Percentiles rank a stretch among this genome's conserved stretches.
Evolutionary conservation across 371 early-diverging fungal species (phyloP).

Genomic region (Encephalitozoon intestinalis): DNA sequence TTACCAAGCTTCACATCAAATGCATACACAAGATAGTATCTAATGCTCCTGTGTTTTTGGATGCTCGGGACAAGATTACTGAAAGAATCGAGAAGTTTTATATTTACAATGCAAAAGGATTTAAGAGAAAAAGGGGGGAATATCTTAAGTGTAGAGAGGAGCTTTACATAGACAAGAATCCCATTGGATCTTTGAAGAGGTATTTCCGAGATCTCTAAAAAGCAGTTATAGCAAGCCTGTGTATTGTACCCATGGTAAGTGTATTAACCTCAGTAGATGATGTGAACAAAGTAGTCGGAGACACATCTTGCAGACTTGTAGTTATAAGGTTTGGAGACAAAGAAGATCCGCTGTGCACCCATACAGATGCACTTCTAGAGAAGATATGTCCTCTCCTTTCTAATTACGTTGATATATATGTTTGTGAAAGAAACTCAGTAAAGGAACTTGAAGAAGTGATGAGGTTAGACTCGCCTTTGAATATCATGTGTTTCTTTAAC

Average conservation of each 20-base stretch:
- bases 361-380: background rate
- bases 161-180: background rate
- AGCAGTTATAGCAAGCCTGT: background rate
- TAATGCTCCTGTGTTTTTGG: background rate
- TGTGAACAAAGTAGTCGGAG: background rate
- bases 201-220: background rate
- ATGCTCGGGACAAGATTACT: background rate
- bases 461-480: background rate
- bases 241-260: background rate
- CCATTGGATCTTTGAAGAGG: slow-evolving; percentile 2
- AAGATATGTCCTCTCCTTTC: background rate
- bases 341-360: background rate
- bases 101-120: background rate
- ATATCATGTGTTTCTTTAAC: slow-evolving; percentile 16
- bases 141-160: background rate
- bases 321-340: slow-evolving; percentile 6
- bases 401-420: background rate
- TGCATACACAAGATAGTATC: background rate
- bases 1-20: background rate
- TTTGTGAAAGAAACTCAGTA: background rate
- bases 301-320: background rate
- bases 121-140: background rate
- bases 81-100: slow-evolving; percentile 10
- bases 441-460: background rate
- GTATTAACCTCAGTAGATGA: background rate